Conservation (phyloP, 169 alveolate species). For the Plasmodium billcollinsi region DNA sequence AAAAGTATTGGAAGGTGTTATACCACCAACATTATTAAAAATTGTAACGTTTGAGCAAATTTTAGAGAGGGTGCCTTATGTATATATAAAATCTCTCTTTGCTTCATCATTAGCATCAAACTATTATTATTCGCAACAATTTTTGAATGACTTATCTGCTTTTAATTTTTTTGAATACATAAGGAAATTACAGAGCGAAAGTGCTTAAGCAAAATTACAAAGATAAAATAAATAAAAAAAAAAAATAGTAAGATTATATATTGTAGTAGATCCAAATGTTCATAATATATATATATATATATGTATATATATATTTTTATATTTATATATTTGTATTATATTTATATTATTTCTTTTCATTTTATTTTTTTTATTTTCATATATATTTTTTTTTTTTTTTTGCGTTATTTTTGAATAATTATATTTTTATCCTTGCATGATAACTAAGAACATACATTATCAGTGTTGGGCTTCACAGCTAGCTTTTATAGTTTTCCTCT, state of each 20-base stretch:
- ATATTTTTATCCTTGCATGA: too few relatives aligned
- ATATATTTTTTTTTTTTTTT: too few relatives aligned
- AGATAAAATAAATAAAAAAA: neutral
- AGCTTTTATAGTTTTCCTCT: too few relatives aligned
- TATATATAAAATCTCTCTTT: slow-evolving; percentile 85
- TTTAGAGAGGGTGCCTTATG: slow-evolving; percentile 83
- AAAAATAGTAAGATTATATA: neutral
- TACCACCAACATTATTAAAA: slow-evolving; percentile 81
- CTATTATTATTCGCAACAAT: slow-evolving; percentile 84
- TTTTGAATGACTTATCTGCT: slow-evolving; percentile 86
- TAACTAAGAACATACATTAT: too few relatives aligned
- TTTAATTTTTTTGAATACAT: slow-evolving; percentile 88
- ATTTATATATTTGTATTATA: too few relatives aligned
- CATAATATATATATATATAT: too few relatives aligned
- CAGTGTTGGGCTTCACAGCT: too few relatives aligned
- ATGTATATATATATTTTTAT: too few relatives aligned
- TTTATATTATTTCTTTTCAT: too few relatives aligned
- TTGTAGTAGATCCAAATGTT: too few relatives aligned
- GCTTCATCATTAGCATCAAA: slow-evolving; percentile 87
- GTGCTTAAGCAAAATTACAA: neutral
- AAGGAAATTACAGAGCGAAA: slow-evolving; percentile 50
- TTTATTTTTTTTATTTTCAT: too few relatives aligned
- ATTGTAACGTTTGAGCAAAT: slow-evolving; percentile 81
- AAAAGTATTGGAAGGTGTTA: slow-evolving; percentile 73
- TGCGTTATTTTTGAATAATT: too few relatives aligned